Evolutionary conservation across 2,329 filamentous ascomycete genomes (phyloP).

Genomic region (Diaporthe caulivora): DNA sequence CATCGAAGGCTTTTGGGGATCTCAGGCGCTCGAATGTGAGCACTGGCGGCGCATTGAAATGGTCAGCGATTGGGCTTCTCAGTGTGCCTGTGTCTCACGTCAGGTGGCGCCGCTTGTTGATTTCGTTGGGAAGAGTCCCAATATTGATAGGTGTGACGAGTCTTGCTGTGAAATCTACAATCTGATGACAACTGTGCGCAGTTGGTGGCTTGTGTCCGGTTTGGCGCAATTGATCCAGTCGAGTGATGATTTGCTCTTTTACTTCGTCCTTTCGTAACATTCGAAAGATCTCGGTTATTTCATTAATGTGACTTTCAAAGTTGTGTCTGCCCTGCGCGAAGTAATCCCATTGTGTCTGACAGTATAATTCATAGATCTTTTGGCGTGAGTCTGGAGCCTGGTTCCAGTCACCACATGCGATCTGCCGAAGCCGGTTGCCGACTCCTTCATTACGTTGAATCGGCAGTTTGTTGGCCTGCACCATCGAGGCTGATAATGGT

Average conservation of each 20-base stretch:
- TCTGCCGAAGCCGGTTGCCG: neutral
- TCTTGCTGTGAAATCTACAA: neutral
- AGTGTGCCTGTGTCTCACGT: neutral
- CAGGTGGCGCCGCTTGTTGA: neutral
- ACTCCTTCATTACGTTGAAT: neutral
- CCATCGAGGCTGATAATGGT: no score
- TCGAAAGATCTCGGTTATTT: neutral
- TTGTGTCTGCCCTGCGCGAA: neutral
- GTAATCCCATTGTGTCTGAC: neutral
- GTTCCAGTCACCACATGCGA: neutral
- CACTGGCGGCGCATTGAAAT: neutral
- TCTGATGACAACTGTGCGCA: neutral
- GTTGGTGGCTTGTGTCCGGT: neutral
- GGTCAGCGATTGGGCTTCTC: neutral
- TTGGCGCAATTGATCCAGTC: neutral
- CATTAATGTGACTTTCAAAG: neutral
- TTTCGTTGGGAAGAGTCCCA: neutral
- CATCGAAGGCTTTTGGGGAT: slow-evolving; percentile 43
- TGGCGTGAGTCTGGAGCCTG: neutral
- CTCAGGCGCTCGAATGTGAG: slow-evolving; percentile 35
- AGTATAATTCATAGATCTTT: neutral
- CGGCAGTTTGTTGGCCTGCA: no score
- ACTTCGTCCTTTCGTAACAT: neutral
- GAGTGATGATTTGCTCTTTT: neutral
- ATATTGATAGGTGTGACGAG: neutral